Evolutionary conservation across 2,329 filamentous ascomycete genomes (phyloP).

Genomic region (Clonostachys byssicola): DNA sequence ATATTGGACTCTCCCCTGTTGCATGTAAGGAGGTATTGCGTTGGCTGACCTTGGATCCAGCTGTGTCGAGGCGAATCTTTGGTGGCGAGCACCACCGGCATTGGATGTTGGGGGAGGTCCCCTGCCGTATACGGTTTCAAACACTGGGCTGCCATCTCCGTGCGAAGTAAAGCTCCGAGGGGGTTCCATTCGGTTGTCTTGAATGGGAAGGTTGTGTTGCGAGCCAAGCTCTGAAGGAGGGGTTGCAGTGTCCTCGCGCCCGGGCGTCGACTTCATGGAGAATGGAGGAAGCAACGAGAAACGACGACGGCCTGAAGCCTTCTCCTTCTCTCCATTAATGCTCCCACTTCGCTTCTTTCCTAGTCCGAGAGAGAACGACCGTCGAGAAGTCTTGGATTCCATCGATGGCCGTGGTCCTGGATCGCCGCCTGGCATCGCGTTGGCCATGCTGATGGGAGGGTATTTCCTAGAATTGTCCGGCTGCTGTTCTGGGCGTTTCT

Average conservation of each 20-base stretch:
- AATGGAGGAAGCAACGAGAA: conserved; percentile 65
- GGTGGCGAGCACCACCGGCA: conserved; percentile 29
- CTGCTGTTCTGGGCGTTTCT: conserved; percentile 43
- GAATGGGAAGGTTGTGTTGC: conserved; percentile 48
- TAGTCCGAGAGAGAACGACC: conserved; percentile 66
- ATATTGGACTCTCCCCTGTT: conserved; percentile 31
- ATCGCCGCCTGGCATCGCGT: conserved; percentile 52
- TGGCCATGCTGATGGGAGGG: conserved; percentile 88
- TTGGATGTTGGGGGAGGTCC: conserved; percentile 18
- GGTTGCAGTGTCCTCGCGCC: conserved; percentile 46
- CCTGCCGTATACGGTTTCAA: conserved; percentile 31
- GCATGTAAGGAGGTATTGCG: conserved; percentile 42
- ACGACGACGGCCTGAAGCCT: conserved; percentile 63
- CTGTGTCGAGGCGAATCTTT: conserved; percentile 33
- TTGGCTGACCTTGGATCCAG: conserved; percentile 32
- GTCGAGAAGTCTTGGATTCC: conserved; percentile 62
- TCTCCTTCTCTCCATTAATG: conserved; percentile 46
- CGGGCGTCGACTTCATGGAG: conserved; percentile 57
- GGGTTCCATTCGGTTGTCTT: conserved; percentile 30
- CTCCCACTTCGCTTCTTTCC: conserved; percentile 69
- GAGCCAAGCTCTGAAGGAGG: conserved; percentile 41
- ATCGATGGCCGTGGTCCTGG: conserved; percentile 54
- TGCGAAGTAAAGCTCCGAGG: conserved; percentile 24
- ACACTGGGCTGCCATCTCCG: conserved; percentile 28
- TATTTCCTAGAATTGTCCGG: conserved; percentile 68